Percentiles rank a stretch among this genome's conserved stretches.
Conservation (phyloP, 192 early-diverging fungal species). For the Rhizoclosmatium sp. region DNA sequence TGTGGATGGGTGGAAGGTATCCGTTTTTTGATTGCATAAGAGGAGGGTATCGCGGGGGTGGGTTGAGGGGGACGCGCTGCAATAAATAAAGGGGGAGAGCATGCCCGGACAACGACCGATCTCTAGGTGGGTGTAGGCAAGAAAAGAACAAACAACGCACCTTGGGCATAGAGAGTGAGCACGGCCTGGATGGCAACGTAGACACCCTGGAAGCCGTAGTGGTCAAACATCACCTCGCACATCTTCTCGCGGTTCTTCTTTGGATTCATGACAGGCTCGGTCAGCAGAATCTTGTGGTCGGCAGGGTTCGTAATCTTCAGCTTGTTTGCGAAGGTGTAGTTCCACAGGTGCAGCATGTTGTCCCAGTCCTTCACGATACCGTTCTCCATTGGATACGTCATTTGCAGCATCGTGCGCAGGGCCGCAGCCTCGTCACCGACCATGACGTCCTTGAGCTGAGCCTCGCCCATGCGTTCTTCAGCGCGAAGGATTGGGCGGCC, state of each 20-base stretch:
- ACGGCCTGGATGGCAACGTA: constrained; percentile 98
- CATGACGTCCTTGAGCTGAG: constrained; percentile 93
- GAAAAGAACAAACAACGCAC: constrained; percentile 47
- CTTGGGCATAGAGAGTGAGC: constrained; percentile 97
- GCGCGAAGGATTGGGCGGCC: constrained; percentile 97
- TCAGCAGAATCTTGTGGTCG: constrained; percentile 93
- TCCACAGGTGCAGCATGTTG: constrained; percentile 94
- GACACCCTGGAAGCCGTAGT: constrained; percentile 91
- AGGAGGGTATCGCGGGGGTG: no score
- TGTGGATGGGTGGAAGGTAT: no score
- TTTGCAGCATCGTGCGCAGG: constrained; percentile 85
- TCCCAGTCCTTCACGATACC: constrained; percentile 98
- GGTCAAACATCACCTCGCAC: constrained; percentile 96
- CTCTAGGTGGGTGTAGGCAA: no score
- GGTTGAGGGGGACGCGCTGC: no score
- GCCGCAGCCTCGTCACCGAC: constrained; percentile 97
- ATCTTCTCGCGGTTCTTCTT: constrained; percentile 90
- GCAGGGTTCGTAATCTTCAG: constrained; percentile 81
- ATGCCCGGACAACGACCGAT: no score
- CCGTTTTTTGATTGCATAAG: no score
- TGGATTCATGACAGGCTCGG: constrained; percentile 97
- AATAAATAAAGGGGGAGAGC: no score
- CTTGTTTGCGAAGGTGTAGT: constrained; percentile 96
- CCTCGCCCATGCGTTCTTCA: constrained; percentile 83
- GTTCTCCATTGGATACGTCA: constrained; percentile 99